These are phyloP conservation scores for Exophiala phaeomuriformis DNA, from an alignment of 2,329 filamentous ascomycete species.

Conservation along the genomic window DNA sequence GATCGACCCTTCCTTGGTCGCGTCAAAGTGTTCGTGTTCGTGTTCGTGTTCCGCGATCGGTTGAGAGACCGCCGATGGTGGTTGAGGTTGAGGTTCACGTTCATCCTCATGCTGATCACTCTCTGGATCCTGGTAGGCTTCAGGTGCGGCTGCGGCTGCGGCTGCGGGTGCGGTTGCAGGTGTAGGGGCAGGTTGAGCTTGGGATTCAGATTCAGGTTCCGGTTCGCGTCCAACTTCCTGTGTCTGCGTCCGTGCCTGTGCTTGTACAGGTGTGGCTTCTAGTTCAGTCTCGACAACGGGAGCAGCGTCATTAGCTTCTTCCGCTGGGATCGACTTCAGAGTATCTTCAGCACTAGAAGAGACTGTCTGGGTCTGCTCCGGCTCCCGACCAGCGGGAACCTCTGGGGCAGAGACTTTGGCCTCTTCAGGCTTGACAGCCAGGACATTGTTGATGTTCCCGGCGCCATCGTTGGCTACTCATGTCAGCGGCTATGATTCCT, in stretches of 20 bases:
- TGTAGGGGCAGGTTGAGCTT: no score
- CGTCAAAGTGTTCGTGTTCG: not conserved
- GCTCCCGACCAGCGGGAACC: not conserved
- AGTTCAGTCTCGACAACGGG: not conserved
- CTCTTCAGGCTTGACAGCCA: constrained; percentile 13
- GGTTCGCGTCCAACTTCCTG: no score
- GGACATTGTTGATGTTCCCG: constrained; percentile 49
- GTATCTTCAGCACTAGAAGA: not conserved
- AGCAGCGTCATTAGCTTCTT: not conserved
- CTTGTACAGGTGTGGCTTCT: no score
- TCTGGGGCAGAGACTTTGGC: not conserved
- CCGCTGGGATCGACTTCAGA: not conserved
- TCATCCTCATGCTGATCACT: not conserved
- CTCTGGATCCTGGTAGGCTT: no score
- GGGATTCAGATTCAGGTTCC: no score
- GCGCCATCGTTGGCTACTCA: constrained; percentile 43
- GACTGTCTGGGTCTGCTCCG: not conserved
- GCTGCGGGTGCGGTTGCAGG: no score
- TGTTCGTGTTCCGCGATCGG: not conserved
- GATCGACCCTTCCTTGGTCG: constrained; percentile 12
- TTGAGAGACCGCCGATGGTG: not conserved
- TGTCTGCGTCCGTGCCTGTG: no score
- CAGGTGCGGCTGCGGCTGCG: no score
- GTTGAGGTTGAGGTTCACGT: not conserved
- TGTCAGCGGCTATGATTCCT: not conserved